Evolutionary conservation across 2,329 filamentous ascomycete genomes (phyloP), one percentile per base, ranked within the genome.

Genomic region (Aspergillus caelatus): DNA sequence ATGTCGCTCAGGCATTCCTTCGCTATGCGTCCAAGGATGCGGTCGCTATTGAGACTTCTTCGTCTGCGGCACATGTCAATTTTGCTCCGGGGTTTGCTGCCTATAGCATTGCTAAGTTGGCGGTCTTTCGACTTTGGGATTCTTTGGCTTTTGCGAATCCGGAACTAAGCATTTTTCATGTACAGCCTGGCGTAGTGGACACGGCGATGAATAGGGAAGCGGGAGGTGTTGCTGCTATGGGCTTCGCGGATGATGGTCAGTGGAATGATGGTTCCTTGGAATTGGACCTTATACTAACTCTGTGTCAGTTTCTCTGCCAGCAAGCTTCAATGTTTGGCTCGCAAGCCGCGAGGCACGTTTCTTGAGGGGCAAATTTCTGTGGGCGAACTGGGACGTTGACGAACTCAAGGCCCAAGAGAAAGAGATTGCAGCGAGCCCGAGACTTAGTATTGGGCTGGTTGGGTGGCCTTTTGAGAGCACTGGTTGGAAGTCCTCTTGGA

Each of bases 351-450:
- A 82, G 68, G 77, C 77, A 6, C 70, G 71, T 1, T 81, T 80
- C 55, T 62, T 81, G 30, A 74, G 74, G 63, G 78, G 78, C 2
- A 71, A 76, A 23, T 76, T 71, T 63, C 63, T 80, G 19, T 78
- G 72, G 69, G 69, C 72, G 2, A 69, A 74, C 43, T 80, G 78
- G 78, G 79, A 81, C 67, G 76, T 81, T 9, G 73, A 77, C 55
- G 79, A 81, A 63, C 62, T 79, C 50, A 73, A 70, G 55, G 61
- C 41, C 46, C 63, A 58, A 32, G 62, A 59, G 43, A 59, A 67
- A 8, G 67, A 68, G 41, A 72, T 71, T 63, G 53, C 19, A 4
- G 45, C 21, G 23, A 28, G 23, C 19, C 1, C 21, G 3, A 23
- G 3, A 16, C 14, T 48, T 19, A 48, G 45, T 28, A 28, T 48